Evolutionary conservation across 768 basidiomycete species (phyloP).

Genomic region (Holtermannia corniformis): DNA sequence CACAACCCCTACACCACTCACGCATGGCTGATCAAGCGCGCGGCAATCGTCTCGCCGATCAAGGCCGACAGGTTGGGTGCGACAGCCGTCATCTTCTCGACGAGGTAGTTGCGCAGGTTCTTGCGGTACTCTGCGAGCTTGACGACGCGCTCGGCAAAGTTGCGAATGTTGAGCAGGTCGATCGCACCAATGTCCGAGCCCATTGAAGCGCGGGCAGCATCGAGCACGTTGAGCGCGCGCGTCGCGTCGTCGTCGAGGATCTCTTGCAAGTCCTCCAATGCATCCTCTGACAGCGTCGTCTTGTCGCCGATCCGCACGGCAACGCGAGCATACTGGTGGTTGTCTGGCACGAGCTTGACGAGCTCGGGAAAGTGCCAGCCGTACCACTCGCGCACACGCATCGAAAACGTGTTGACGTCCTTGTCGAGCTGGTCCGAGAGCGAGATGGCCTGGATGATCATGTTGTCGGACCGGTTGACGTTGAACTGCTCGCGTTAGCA

Average conservation of each 20-base stretch:
- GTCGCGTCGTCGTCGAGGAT: slow-evolving; percentile 76
- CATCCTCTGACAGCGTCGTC: slow-evolving; percentile 56
- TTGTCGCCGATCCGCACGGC: slow-evolving; percentile 85
- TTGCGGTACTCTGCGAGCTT: slow-evolving; percentile 91
- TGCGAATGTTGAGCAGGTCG: slow-evolving; percentile 89
- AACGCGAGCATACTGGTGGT: slow-evolving; percentile 73
- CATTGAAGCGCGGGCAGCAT: slow-evolving; percentile 90
- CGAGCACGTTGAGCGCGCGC: slow-evolving; percentile 84
- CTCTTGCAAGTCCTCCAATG: slow-evolving; percentile 64
- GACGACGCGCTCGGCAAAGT: slow-evolving; percentile 81
- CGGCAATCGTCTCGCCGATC: slow-evolving; percentile 84
- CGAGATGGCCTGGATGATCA: slow-evolving; percentile 99
- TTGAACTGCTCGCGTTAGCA: slow-evolving; percentile 30
- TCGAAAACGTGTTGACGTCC: slow-evolving; percentile 96
- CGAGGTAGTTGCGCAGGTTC: slow-evolving; percentile 70
- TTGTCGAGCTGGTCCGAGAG: slow-evolving; percentile 98
- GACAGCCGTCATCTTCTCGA: slow-evolving; percentile 96
- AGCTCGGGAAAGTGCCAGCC: slow-evolving; percentile 99
- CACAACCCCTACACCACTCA: slow-evolving; percentile 11
- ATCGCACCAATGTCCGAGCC: slow-evolving; percentile 81
- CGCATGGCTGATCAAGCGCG: slow-evolving; percentile 87
- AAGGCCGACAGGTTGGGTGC: slow-evolving; percentile 86
- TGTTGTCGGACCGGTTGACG: slow-evolving; percentile 67
- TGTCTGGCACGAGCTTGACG: slow-evolving; percentile 83
- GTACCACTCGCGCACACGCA: slow-evolving; percentile 98